Conservation (phyloP, 2,329 filamentous ascomycete species). For the Neurospora sp. region DNA sequence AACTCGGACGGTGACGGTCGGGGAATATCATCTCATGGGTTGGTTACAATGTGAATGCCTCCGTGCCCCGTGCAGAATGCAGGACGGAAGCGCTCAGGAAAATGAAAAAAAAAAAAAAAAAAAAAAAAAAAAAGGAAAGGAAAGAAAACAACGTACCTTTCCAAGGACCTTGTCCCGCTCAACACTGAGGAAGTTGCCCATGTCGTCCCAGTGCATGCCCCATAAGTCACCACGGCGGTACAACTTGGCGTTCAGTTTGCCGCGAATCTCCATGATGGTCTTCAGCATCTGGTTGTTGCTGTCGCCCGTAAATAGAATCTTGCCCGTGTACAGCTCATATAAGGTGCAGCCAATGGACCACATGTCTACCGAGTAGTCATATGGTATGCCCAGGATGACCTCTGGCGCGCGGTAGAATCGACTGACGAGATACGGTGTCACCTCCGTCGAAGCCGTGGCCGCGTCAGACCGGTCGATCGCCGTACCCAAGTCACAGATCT, state of each 20-base stretch:
- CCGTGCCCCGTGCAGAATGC: background rate
- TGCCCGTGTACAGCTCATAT: conserved; percentile 94
- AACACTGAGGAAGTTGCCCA: conserved; percentile 72
- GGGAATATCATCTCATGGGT: background rate
- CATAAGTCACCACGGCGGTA: conserved; percentile 73
- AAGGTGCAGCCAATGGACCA: conserved; percentile 97
- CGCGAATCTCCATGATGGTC: conserved; percentile 90
- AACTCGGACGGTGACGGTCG: background rate
- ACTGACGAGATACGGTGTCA: conserved; percentile 91
- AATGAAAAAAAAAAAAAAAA: conserved; percentile 4
- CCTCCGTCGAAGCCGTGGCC: conserved; percentile 62
- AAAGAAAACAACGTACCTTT: conserved; percentile 39
- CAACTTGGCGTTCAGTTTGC: conserved; percentile 82
- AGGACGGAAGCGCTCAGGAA: background rate
- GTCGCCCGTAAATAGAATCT: conserved; percentile 88
- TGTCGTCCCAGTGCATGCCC: conserved; percentile 71
- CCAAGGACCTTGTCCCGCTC: conserved; percentile 82
- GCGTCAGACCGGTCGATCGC: conserved; percentile 80
- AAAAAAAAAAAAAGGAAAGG: background rate
- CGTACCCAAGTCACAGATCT: conserved; percentile 95
- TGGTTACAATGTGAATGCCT: background rate
- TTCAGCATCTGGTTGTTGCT: conserved; percentile 99
- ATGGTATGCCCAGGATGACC: conserved; percentile 92
- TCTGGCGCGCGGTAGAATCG: conserved; percentile 96
- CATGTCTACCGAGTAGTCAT: conserved; percentile 89